A percentile compares a stretch with the other conserved stretches of the same genome.
Evolutionary conservation across 768 basidiomycete genomes (phyloP).

Genomic region (Pleurotus giganteus): DNA sequence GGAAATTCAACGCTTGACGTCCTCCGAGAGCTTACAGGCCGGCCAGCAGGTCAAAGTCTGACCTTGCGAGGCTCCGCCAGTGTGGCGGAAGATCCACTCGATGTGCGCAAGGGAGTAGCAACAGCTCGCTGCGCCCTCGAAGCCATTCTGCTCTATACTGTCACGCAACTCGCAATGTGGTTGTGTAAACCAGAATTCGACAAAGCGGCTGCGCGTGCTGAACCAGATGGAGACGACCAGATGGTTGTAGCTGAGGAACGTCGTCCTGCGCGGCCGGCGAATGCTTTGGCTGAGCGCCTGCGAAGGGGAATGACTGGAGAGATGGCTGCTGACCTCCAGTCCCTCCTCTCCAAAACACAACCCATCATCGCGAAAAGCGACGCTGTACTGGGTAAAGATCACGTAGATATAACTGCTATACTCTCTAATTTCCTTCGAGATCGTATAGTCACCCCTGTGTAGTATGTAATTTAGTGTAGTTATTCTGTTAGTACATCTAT

Average conservation of each 20-base stretch:
- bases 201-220: slow-evolving; percentile 34
- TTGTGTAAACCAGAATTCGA: slow-evolving; percentile 72
- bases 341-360: slow-evolving; percentile 62
- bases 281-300: slow-evolving; percentile 61
- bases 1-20: slow-evolving; percentile 77
- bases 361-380: slow-evolving; percentile 62
- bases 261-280: slow-evolving; percentile 40
- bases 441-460: slow-evolving; percentile 44
- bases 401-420: slow-evolving; percentile 58
- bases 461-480: slow-evolving; percentile 12
- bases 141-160: slow-evolving; percentile 63
- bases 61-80: slow-evolving; percentile 29
- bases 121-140: slow-evolving; percentile 66
- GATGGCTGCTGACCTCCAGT: slow-evolving; percentile 70
- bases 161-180: slow-evolving; percentile 80
- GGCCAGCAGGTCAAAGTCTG: slow-evolving; percentile 57
- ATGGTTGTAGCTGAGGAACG: slow-evolving; percentile 28
- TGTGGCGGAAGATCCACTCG: slow-evolving; percentile 31
- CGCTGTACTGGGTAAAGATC: slow-evolving; percentile 39
- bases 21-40: slow-evolving; percentile 61
- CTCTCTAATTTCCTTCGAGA: slow-evolving; percentile 65
- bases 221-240: slow-evolving; percentile 38
- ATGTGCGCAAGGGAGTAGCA: slow-evolving; percentile 55
- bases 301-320: slow-evolving; percentile 80
- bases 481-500: slow-evolving; percentile 7